Evolutionary conservation across 257 asterid species (phyloP), one percentile per base, ranked within the genome.

Genomic region (Capsicum chinense): DNA sequence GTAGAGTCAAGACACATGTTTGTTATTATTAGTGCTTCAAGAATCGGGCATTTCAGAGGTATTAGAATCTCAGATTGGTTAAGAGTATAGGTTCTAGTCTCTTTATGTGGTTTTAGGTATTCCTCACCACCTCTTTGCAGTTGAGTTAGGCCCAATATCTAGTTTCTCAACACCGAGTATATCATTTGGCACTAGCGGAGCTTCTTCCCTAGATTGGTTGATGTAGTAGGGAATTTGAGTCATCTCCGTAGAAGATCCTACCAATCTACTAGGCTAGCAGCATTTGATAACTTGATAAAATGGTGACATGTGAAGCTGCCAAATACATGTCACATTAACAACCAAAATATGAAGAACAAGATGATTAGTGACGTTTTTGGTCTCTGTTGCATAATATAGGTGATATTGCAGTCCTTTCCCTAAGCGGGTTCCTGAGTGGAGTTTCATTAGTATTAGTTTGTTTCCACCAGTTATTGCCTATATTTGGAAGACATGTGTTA

Each of bases 61-160:
- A 76, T 76, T 76, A 52, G 63, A 76, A 26, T 76, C 48, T 52
- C 9, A 76, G 48, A 21, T 52, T 52, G 63, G 48, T 52, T 52
- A 50, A 48, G 81, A 13, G 62, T 52, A 21, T 74, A 76, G 17
- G 63, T 52, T 52, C 16, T 52, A 14, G 81, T 76, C 15, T 74
- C 62, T 19, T 74, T 26, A 12, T 26, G 54, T 26, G 47, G 48
- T 26, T 15, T 76, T 52, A 14, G 63, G 48, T 5, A 76, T 21
- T 76, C 63, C 9, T 13, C 47, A 52, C 5, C 63, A 52, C 14
- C 7, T 52, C 14, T 74, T 74, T 74, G 19, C 7, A 26, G 37
- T 17, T 74, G 42, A 50, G 48, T 52, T 76, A 21, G n/a, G 63
- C 21, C 19, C 47, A 42, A 26, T 26, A 26, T 26, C 33, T 1